phyloP scores from a whole-genome alignment of 2,329 filamentous ascomycete species.

The Pyrenophora graminea region DNA sequence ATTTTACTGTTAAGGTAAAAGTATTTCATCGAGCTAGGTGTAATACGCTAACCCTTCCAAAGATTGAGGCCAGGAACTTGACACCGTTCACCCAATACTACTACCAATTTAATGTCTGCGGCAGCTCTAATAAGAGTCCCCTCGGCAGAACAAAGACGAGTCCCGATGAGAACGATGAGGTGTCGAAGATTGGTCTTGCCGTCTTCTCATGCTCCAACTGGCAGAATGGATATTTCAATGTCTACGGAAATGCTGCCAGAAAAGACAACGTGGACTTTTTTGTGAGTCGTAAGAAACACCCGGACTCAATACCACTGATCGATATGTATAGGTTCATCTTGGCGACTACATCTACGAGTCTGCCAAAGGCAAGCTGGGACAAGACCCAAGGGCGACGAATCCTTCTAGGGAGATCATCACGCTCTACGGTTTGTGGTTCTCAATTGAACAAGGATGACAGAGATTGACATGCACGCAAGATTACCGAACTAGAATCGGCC shows the following conservation, averaged over 20 bases:
- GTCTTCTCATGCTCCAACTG: conserved; percentile 70
- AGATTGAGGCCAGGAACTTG: conserved; percentile 68
- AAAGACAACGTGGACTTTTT: conserved; percentile 62
- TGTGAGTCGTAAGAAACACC: conserved; percentile 26
- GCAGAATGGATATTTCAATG: conserved; percentile 55
- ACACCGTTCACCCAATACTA: conserved; percentile 68
- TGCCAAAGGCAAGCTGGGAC: conserved; percentile 33
- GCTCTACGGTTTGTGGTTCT: conserved; percentile 38
- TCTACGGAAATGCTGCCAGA: conserved; percentile 48
- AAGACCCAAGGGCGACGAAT: conserved; percentile 26
- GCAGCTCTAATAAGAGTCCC: conserved; percentile 63
- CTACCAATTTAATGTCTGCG: conserved; percentile 72
- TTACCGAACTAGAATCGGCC: conserved; percentile 48
- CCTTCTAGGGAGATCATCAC: conserved; percentile 46
- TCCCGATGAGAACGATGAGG: conserved; percentile 60
- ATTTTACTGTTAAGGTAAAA: conserved; percentile 71
- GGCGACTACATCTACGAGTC: conserved; percentile 53
- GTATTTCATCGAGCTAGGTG: fast-evolving
- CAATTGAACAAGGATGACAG: neutral
- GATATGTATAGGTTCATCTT: conserved; percentile 44
- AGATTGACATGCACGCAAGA: conserved; percentile 24
- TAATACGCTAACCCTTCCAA: conserved; percentile 16
- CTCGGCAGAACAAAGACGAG: conserved; percentile 73
- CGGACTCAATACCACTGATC: neutral
- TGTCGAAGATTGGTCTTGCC: conserved; percentile 64